Evolutionary conservation across 495 filamentous ascomycete genomes (phyloP), one percentile per base, ranked within the genome.

Genomic region (Aspergillus mulundensis): DNA sequence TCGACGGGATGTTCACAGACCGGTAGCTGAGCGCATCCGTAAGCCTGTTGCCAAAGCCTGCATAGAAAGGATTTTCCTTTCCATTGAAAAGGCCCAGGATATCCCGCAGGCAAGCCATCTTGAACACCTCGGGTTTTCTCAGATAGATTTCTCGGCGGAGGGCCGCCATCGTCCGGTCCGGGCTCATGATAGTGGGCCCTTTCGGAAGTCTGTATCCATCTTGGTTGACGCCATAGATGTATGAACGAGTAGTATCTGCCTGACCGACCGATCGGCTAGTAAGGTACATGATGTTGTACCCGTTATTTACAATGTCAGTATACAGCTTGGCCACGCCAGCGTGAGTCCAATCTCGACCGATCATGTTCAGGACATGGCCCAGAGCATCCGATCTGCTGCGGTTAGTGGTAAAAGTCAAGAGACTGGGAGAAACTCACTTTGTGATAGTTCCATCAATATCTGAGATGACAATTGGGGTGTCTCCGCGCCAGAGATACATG

Each of bases 391-490:
- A 96, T 54, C 80, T 83, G 54, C 20, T 42, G 16, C 19, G 28
- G 47, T 57, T 53, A 57, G 54, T 19, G 36, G 25, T 24, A 7
- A 60, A 15, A 44, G 19, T 21, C 1, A 45, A 7, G 10, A 23
- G 2, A 39, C 44, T 34, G 25, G n/a, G n/a, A 40, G 36, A 19
- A 38, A 57, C 77, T 71, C 64, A 84, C 76, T 97, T 99, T 44
- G 94, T 99, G 61, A 99, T 99, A 19, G 94, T 99, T 20, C 94
- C 94, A 74, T 99, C 94, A 61, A 99, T 96, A 72, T 99, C 94
- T 12, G 92, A 97, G 59, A 99, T 96, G 21, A 99, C 93, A 47
- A 97, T 91, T 0, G 94, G 95, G 0, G 84, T 85, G 60, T 94
- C 88, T 56, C 92, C 81, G 60, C 81, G 85, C 94, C 94, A 97